These are phyloP conservation scores for Termitomyces eurrhizus DNA, from an alignment of 768 basidiomycete species.

Conservation along the genomic window DNA sequence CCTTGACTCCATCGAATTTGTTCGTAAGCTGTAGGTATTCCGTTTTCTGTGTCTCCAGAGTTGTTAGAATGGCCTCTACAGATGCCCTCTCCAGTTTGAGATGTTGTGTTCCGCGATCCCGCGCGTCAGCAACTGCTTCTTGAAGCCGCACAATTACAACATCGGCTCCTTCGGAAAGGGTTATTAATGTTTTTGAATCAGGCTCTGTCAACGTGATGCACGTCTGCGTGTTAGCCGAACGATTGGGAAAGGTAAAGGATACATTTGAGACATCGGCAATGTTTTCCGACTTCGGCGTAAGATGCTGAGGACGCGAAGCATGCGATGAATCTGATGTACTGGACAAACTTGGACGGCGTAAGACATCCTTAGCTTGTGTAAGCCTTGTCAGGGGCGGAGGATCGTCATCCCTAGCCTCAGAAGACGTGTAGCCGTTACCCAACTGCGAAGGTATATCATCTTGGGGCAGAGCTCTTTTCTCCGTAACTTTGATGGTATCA, in stretches of 20 bases:
- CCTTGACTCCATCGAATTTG: conserved; percentile 86
- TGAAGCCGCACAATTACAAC: conserved; percentile 48
- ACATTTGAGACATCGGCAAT: not conserved
- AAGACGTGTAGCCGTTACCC: not conserved
- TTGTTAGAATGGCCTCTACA: conserved; percentile 62
- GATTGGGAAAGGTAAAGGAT: not conserved
- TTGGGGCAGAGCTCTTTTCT: not conserved
- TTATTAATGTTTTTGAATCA: conserved; percentile 23
- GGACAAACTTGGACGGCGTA: conserved; percentile 7
- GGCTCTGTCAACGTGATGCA: conserved; percentile 46
- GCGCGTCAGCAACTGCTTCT: conserved; percentile 59
- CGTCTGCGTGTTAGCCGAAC: conserved; percentile 15
- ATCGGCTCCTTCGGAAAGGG: conserved; percentile 34
- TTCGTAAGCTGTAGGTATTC: conserved; percentile 63
- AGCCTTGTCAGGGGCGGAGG: conserved; percentile 3
- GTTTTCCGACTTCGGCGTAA: conserved; percentile 1
- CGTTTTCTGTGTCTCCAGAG: conserved; percentile 60
- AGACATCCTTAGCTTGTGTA: conserved; percentile 9
- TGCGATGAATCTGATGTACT: conserved; percentile 9
- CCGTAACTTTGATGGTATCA: conserved; percentile 12
- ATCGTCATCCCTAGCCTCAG: not conserved
- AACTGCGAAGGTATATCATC: not conserved
- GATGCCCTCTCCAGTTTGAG: conserved; percentile 72
- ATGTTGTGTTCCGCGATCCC: conserved; percentile 53
- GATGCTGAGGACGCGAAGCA: not conserved